Evolutionary conservation across 208 protist genomes (phyloP), one percentile per base, ranked within the genome.

Genomic region (Blastocrithidia nonstop): DNA sequence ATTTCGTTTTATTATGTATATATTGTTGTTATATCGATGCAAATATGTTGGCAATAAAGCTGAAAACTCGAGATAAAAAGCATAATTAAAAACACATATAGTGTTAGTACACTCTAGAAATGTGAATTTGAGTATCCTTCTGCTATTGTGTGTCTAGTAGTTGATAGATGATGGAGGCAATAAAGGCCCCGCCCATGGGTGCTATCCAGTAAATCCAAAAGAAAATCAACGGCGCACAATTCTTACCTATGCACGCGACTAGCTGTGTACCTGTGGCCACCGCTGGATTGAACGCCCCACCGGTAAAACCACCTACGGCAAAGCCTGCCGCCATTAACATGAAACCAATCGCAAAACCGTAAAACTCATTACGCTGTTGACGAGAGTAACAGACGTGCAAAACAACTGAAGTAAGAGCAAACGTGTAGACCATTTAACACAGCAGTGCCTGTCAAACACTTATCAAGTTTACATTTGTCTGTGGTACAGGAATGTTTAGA

Each of bases 121-220:
- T 72, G 31, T 52, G 29, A 11, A 51, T 6, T 16, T 69, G 40
- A 23, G 45, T 53, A 3, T 55, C 49, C 23, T 29, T 57, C 45
- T 65, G 50, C 16, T 84, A 70, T 44, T 87, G 60, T 3, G 73
- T 77, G 50, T 88, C 71, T 15, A 92, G 64, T 26, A 95, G 57
- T 41, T 86, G 71, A 44, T 89, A 90, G 20, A 80, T 27, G 11
- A 89, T 67, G 40, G 73, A 74, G 9, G 78, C 87, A 6, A 88
- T 48, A 33, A 87, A 71, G 5, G 83, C 73, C 11, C 83, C 87
- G 16, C 65, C 58, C 25, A 93, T 50, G 2, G 83, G 79, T 4
- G 80, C 87, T 7, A 91, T 57, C 83, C 81, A 95, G 63, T 84
- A 89, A 7, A 93, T 56, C 76, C 80, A 91, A 50, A 78, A 71